Base-by-base conservation (phyloP, 495 filamentous ascomycete species). In the Astrothelium subdiscretum region DNA sequence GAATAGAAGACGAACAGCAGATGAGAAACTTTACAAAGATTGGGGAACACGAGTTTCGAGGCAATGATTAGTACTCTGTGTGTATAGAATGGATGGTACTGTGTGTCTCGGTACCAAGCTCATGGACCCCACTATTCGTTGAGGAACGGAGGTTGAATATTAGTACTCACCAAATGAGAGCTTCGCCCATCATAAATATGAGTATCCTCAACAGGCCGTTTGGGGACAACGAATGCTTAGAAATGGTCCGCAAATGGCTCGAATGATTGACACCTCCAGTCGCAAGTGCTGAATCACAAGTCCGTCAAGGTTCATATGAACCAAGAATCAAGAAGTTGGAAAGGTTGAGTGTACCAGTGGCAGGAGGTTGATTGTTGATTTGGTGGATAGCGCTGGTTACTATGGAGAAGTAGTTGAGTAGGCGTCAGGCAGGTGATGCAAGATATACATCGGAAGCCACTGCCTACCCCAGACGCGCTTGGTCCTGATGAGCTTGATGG, bases 381-480 rank as follows among this genome's bases (percentile, higher is more conserved):
- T n/a, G n/a, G n/a, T n/a, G 48, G 20, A 27, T 24, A 54, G 15
- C 48, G 48, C 29, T 29, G 20, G 24, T 15, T 24, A 54, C 12
- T 29, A 27, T 27, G 48, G 8, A 24, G 24, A 54, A 54, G 24
- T 29, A 54, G 15, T 29, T 26, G 48, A 54, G 24, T 54, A 29
- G 15, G 8, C 6, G 26, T 15, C 20, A 8, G 48, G 48, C 12
- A 54, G 4, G 48, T 54, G 48, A 54, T 54, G 48, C 48, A 54
- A 54, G 48, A 54, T 54, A 54, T 54, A 54, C 48, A 54, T 26
- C 48, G 48, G 48, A 54, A 54, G 48, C 48, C 5, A 24, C 29
- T 54, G 48, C 11, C 48, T 54, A 54, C 48, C 48, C 48, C 48
- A 29, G 48, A 54, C 48, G 5, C 22, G 26, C 5, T 11, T 27